phyloP scores from a whole-genome alignment of 2,329 filamentous ascomycete genomes.

The Penicillium sp. region DNA sequence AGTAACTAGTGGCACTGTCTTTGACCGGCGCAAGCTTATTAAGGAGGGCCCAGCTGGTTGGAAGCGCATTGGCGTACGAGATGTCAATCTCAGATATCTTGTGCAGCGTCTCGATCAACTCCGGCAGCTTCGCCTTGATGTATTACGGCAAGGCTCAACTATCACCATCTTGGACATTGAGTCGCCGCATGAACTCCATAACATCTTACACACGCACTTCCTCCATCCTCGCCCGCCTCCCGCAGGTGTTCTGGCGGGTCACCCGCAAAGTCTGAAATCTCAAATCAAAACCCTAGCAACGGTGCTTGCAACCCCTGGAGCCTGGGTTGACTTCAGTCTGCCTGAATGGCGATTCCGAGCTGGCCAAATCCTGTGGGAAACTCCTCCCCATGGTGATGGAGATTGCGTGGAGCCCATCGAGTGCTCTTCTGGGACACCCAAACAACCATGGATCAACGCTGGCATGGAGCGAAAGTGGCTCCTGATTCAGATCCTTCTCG shows the following conservation, averaged over 20 bases:
- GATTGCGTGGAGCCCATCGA: constrained; percentile 28
- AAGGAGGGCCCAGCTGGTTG: constrained; percentile 41
- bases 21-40: constrained; percentile 40
- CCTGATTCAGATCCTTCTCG: constrained; percentile 56
- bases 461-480: constrained; percentile 54
- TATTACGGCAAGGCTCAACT: constrained; percentile 31
- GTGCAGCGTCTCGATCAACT: constrained; percentile 39
- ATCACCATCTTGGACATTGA: constrained; percentile 41
- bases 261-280: constrained; percentile 41
- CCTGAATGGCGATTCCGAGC: constrained; percentile 49
- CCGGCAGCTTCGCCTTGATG: constrained; percentile 36
- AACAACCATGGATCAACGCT: constrained; percentile 28
- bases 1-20: constrained; percentile 34
- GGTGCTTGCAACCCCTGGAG: constrained; percentile 44
- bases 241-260: constrained; percentile 23
- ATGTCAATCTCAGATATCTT: constrained; percentile 36
- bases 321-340: constrained; percentile 52
- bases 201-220: constrained; percentile 40
- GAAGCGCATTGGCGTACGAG: constrained; percentile 45
- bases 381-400: constrained; percentile 37
- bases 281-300: constrained; percentile 50
- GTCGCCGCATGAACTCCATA: constrained; percentile 34
- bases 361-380: constrained; percentile 50
- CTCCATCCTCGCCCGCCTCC: constrained; percentile 39
- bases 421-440: constrained; percentile 5